Evolutionary conservation across 441 rosid genomes (phyloP), one percentile per base, ranked within the genome.

Genomic region (Rhodomyrtus psidioides): DNA sequence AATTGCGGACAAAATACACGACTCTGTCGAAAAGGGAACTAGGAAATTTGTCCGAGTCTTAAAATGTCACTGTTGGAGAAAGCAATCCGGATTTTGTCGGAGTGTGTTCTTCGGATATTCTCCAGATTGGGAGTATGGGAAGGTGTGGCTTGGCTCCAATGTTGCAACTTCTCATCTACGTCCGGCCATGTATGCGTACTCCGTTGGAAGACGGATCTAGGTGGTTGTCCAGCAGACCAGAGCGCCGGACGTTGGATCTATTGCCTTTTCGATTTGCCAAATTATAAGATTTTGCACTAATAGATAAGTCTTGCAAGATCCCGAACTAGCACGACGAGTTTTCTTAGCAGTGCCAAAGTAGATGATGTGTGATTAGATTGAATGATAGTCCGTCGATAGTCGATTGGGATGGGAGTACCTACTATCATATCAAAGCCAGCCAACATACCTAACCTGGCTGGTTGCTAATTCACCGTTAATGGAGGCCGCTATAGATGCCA

Each of bases 311-410:
- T 62, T 9, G 7, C 4, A 6, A 30, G 0, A 17, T 21, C 24
- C 7, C 2, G 10, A 30, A 30, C 6, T 65, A 9, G 44, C 4
- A 0, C 2, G 46, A 17, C 1, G 4, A 1, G 4, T 6, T 17
- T 17, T 34, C 76, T 65, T 17, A 65, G 4, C 2, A 19, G 0
- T 9, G 7, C 13, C 24, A 9, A 17, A 30, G 46, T 7, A 2
- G 0, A 1, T 34, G 1, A 3, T 24, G 76, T 1, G 0, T 17
- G 24, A 65, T 65, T 0, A 6, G 26, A 9, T 9, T 0, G 0
- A 17, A 17, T 2, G 6, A 9, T 1, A 65, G 5, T 9, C 24
- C 0, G 7, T 65, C 0, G 4, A 60, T 0, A 5, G 46, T 14
- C 13, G 6, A 34, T 2, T 26, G 10, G 21, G 24, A 65, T 17